These are phyloP conservation scores for Vigna mungo DNA, from an alignment of 306 rosid genomes.

Conservation along the genomic window DNA sequence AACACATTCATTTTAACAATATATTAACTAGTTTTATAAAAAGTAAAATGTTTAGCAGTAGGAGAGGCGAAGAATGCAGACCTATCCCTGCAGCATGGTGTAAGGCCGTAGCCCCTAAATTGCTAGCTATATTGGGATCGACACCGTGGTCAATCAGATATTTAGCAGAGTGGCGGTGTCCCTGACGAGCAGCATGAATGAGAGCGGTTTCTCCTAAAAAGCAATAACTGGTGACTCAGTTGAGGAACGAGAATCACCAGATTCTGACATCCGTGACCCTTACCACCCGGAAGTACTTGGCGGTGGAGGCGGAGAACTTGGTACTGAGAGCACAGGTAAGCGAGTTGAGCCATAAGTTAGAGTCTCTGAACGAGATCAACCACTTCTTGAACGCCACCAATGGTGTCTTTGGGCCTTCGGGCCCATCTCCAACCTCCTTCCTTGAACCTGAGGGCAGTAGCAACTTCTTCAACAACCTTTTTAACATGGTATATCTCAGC, in stretches of 20 bases:
- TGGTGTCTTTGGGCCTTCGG: conserved; percentile 41
- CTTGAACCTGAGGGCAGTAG: conserved; percentile 44
- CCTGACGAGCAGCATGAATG: conserved; percentile 90
- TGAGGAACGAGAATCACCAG: conserved; percentile 68
- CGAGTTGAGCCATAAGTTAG: no score
- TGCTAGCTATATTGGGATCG: conserved; percentile 69
- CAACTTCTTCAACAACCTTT: conserved; percentile 49
- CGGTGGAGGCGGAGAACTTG: conserved; percentile 71
- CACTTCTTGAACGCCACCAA: conserved; percentile 53
- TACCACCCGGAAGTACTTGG: conserved; percentile 63
- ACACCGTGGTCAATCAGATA: conserved; percentile 76
- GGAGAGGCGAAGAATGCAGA: not conserved
- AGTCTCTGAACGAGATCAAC: conserved; percentile 66
- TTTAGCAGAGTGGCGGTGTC: conserved; percentile 79
- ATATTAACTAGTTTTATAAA: not conserved
- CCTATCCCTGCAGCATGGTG: conserved; percentile 96
- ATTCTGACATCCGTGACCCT: conserved; percentile 57
- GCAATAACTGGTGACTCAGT: conserved; percentile 47
- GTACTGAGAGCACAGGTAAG: conserved; percentile 89
- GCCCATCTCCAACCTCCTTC: conserved; percentile 29
- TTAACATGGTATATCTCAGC: conserved; percentile 52
- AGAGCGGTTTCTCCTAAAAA: conserved; percentile 79
- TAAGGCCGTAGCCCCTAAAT: conserved; percentile 83
- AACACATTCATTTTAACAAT: not conserved
- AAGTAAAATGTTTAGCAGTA: not conserved